Conservation (phyloP, 2,329 filamentous ascomycete species). For the Trichoderma breve region DNA sequence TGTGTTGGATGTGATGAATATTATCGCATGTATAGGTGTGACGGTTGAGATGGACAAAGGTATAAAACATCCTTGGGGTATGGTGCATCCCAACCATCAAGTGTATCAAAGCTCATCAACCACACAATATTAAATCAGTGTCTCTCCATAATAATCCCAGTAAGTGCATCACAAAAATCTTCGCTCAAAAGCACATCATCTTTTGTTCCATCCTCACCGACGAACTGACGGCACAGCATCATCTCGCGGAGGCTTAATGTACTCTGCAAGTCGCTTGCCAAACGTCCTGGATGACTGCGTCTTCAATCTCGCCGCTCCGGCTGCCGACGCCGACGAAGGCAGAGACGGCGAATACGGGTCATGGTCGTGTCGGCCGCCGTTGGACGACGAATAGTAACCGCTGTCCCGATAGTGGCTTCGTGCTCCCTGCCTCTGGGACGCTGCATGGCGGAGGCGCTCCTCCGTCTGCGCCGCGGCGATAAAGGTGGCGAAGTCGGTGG, state of each 20-base stretch:
- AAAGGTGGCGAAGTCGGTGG: slow-evolving; percentile 27
- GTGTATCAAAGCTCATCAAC: neutral
- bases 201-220: neutral
- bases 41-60: neutral
- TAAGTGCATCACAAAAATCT: neutral
- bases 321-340: slow-evolving; percentile 1
- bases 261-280: slow-evolving; percentile 19
- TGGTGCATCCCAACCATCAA: neutral
- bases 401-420: slow-evolving; percentile 16
- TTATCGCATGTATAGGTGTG: neutral
- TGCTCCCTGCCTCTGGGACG: neutral
- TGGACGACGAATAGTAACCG: slow-evolving; percentile 18
- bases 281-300: slow-evolving; percentile 1
- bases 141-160: neutral
- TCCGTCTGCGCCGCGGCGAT: slow-evolving; percentile 23
- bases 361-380: neutral
- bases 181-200: neutral
- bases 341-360: neutral
- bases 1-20: neutral
- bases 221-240: neutral
- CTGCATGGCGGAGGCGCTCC: slow-evolving; percentile 15
- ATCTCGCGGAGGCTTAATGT: slow-evolving; percentile 19
- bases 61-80: neutral
- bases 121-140: neutral
- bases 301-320: neutral